A percentile compares a stretch with the other conserved stretches of the same genome.
These are phyloP conservation scores for Megacollybia marginata DNA, from an alignment of 768 basidiomycete species.

Conservation along the genomic window DNA sequence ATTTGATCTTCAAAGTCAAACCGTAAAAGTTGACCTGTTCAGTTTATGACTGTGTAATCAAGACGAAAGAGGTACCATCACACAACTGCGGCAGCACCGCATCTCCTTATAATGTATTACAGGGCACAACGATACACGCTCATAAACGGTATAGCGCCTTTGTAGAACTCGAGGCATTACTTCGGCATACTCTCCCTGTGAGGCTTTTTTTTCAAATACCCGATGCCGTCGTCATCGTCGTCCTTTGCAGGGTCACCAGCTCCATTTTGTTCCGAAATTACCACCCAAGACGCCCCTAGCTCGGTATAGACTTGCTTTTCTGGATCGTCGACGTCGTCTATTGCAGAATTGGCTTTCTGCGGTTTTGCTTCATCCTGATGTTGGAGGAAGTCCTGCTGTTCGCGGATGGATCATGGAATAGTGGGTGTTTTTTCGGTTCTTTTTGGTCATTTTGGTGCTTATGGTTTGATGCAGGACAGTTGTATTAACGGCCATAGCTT, in stretches of 20 bases:
- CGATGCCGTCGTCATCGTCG: not conserved
- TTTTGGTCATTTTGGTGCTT: too few relatives aligned
- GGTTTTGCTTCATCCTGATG: conserved; percentile 62
- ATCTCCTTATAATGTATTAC: conserved; percentile 1
- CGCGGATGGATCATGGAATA: too few relatives aligned
- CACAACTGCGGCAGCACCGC: not conserved
- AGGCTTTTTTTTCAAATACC: conserved; percentile 11
- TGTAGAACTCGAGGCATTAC: conserved; percentile 38
- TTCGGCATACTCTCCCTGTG: conserved; percentile 49
- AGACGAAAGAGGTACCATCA: conserved; percentile 45
- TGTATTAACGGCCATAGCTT: too few relatives aligned
- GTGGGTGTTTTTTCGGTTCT: too few relatives aligned
- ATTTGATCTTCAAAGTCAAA: not conserved
- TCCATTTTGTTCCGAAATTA: conserved; percentile 44
- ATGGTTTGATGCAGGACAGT: too few relatives aligned
- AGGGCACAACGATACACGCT: conserved; percentile 58
- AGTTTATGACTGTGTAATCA: conserved; percentile 69
- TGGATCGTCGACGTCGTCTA: conserved; percentile 51
- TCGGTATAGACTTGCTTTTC: conserved; percentile 59
- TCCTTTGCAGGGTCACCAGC: conserved; percentile 31
- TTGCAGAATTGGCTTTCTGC: conserved; percentile 62
- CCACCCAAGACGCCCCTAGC: conserved; percentile 67
- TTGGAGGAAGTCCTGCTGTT: conserved; percentile 56
- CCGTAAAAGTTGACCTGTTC: not conserved
- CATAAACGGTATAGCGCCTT: conserved; percentile 68